Base-by-base conservation (phyloP, 148 eudicot species). In the Diospyros kaki region DNA sequence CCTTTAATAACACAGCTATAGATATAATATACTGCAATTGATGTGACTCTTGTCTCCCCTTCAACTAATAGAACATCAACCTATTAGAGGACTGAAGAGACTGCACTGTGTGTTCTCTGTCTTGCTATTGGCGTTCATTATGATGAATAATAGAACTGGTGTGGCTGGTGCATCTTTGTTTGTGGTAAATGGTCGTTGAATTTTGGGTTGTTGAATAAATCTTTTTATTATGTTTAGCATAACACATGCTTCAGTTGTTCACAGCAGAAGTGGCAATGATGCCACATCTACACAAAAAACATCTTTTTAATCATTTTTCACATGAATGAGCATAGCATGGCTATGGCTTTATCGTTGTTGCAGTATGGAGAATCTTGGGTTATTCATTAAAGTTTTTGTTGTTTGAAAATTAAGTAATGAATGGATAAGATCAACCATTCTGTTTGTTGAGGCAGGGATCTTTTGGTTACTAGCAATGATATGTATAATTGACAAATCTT, bases 251-350 rank as follows among this genome's bases (percentile, higher is more conserved):
- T 56, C 45, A 12, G 40, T 39, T 2, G 39, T 70, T 39, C 66
- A 43, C 7, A 51, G 72, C 51, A 40, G 58, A 51, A 17, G 4
- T 28, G 71, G 71, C 71, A 68, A 68, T 68, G 58, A 56, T 5
- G 60, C 18, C 18, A 9, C 12, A 14, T 8, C 56, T 53, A 3
- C 56, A 11, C 56, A 53, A 11, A 56, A n/a, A 7, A 56, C 9
- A 9, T 56, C 4, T 7, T 56, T 56, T 15, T 56, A 13, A 13
- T 15, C 17, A 53, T 6, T 13, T 18, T 56, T 56, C 15, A 7
- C 18, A 13, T 13, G 60, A 18, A 41, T 67, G 70, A 14, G 2
- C 18, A 41, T 9, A 40, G 38, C 43, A 39, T 68, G 72, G 58
- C 17, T 12, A 4, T 28, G 44, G 58, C 58, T 38, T 68, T 68